Conservation (phyloP, 257 asterid species). For the Solanum chiquidenum region DNA sequence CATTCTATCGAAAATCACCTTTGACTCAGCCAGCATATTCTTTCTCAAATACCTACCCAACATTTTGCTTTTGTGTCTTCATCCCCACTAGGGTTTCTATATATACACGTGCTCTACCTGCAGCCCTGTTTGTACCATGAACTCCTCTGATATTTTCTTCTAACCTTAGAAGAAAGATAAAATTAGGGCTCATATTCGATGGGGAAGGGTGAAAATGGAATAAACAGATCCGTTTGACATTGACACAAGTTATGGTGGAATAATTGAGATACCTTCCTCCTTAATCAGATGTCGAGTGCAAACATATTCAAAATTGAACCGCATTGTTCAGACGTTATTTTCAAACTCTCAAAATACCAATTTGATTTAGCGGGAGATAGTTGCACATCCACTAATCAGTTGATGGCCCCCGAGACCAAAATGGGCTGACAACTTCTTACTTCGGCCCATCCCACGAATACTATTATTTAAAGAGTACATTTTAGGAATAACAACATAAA, state of each 20-base stretch:
- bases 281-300: too few species aligned
- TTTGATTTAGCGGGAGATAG: not conserved
- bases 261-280: not conserved
- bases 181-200: not conserved
- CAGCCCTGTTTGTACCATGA: not conserved
- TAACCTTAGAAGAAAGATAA: not conserved
- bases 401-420: not conserved
- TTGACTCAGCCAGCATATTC: constrained; percentile 62
- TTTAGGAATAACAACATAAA: too few species aligned
- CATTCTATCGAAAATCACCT: constrained; percentile 51
- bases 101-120: constrained; percentile 4
- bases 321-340: constrained; percentile 14
- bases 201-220: not conserved
- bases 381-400: not conserved
- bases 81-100: not conserved
- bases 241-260: not conserved
- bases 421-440: not conserved
- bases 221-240: not conserved
- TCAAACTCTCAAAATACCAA: not conserved
- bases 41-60: constrained; percentile 84
- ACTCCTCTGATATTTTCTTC: not conserved
- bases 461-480: too few species aligned
- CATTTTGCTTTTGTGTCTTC: constrained; percentile 4
- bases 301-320: not conserved
- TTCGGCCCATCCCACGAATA: not conserved